A percentile compares a stretch with the other conserved stretches of the same genome.
Evolutionary conservation across 257 asterid genomes (phyloP).

Genomic region (Nicotiana attenuata): DNA sequence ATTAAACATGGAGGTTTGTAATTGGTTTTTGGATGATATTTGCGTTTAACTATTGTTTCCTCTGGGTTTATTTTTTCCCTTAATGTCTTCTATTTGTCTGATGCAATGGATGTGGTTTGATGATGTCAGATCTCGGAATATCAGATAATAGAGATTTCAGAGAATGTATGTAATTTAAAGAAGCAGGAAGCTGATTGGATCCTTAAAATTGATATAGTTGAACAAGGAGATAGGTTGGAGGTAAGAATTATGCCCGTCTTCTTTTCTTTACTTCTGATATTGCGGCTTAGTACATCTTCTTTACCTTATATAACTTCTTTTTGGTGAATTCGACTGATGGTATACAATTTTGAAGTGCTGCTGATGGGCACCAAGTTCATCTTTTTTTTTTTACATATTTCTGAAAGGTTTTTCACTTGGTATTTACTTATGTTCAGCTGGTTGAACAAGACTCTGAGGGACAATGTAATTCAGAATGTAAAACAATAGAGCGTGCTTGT

Average conservation of each 20-base stretch:
- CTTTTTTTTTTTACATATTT: not conserved
- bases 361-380: conserved; percentile 35
- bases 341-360: conserved; percentile 13
- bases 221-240: conserved; percentile 74
- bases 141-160: conserved; percentile 84
- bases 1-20: not conserved
- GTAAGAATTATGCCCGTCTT: conserved; percentile 30
- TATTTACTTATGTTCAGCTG: conserved; percentile 47
- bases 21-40: not conserved
- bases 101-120: not conserved
- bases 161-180: conserved; percentile 94
- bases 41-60: not conserved
- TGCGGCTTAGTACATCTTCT: not conserved
- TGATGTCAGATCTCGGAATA: conserved; percentile 69
- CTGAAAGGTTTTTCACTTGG: conserved; percentile 22
- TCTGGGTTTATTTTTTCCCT: not conserved
- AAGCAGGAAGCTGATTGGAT: conserved; percentile 98
- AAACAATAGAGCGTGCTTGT: conserved; percentile 95
- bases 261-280: not conserved
- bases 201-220: conserved; percentile 88
- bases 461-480: conserved; percentile 86
- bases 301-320: not conserved
- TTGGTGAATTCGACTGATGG: not conserved
- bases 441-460: conserved; percentile 94
- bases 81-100: not conserved